Evolutionary conservation across 257 asterid species (phyloP).

Genomic region (Pogostemon cablin): DNA sequence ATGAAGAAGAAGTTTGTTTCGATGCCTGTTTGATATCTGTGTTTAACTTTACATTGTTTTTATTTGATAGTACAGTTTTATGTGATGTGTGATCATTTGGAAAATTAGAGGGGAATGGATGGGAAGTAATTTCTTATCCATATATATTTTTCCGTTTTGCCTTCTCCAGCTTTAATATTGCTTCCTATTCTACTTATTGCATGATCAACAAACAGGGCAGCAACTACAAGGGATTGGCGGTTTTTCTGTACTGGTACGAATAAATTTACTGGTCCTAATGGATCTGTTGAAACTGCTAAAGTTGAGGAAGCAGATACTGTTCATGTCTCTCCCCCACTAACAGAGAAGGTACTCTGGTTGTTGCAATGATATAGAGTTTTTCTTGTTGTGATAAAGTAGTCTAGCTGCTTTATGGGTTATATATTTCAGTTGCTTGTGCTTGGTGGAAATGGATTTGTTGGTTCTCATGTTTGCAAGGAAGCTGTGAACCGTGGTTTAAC

Average conservation of each 20-base stretch:
- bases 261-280: constrained; percentile 45
- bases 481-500: constrained; percentile 74
- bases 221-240: constrained; percentile 53
- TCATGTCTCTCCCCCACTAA: constrained; percentile 72
- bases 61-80: neutral
- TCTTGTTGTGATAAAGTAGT: constrained; percentile 9
- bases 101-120: neutral
- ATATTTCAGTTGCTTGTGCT: constrained; percentile 82
- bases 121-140: neutral
- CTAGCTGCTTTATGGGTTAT: constrained; percentile 23
- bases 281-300: constrained; percentile 49
- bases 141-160: neutral
- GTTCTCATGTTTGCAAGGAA: constrained; percentile 93
- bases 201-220: constrained; percentile 34
- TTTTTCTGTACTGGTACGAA: constrained; percentile 30
- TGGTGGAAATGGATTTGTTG: constrained; percentile 98
- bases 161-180: neutral
- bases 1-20: neutral
- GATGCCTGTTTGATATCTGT: neutral
- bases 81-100: neutral
- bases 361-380: constrained; percentile 19
- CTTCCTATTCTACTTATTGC: constrained; percentile 5
- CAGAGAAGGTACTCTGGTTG: constrained; percentile 70
- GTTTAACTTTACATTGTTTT: neutral
- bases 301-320: constrained; percentile 91